Evolutionary conservation across 495 filamentous ascomycete genomes (phyloP).

Genomic region (Penicillium steckii): DNA sequence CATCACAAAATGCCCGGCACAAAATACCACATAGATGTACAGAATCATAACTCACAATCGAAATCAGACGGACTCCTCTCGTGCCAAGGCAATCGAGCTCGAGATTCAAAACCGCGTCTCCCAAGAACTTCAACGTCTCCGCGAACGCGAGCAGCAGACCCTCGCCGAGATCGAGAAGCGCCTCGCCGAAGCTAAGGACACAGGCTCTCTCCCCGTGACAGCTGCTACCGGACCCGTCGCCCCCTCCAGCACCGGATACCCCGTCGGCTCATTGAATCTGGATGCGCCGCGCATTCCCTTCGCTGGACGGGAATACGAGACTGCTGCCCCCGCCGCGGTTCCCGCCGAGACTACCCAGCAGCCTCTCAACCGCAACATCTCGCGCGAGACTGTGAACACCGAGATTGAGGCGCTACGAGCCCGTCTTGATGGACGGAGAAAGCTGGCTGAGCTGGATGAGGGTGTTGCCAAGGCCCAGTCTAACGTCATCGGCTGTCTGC

Average conservation of each 20-base stretch:
- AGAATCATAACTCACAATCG: slow-evolving; percentile 1
- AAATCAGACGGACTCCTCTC: slow-evolving; percentile 77
- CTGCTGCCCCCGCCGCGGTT: slow-evolving; percentile 17
- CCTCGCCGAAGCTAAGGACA: slow-evolving; percentile 41
- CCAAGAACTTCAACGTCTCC: slow-evolving; percentile 76
- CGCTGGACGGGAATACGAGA: slow-evolving; percentile 41
- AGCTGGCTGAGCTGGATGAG: slow-evolving; percentile 63
- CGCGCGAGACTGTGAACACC: slow-evolving; percentile 51
- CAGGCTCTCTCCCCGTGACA: slow-evolving; percentile 29
- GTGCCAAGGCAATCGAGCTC: slow-evolving; percentile 78
- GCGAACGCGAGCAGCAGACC: slow-evolving; percentile 59
- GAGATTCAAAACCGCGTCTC: slow-evolving; percentile 86
- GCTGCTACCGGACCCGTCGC: slow-evolving; percentile 31
- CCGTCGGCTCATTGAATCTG: slow-evolving; percentile 44
- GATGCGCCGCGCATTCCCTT: slow-evolving; percentile 50
- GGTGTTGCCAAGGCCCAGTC: slow-evolving; percentile 70
- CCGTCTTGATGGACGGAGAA: slow-evolving; percentile 72
- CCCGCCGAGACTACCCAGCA: slow-evolving; percentile 10
- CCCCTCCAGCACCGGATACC: slow-evolving; percentile 31
- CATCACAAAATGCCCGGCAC: slow-evolving; percentile 1
- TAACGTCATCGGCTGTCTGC: slow-evolving; percentile 78
- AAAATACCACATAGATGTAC: neutral
- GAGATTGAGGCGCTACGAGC: slow-evolving; percentile 74
- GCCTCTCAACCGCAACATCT: slow-evolving; percentile 43
- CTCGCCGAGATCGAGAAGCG: slow-evolving; percentile 57